phyloP scores from a whole-genome alignment of 441 rosid genomes.

The Daphne laureola region DNA sequence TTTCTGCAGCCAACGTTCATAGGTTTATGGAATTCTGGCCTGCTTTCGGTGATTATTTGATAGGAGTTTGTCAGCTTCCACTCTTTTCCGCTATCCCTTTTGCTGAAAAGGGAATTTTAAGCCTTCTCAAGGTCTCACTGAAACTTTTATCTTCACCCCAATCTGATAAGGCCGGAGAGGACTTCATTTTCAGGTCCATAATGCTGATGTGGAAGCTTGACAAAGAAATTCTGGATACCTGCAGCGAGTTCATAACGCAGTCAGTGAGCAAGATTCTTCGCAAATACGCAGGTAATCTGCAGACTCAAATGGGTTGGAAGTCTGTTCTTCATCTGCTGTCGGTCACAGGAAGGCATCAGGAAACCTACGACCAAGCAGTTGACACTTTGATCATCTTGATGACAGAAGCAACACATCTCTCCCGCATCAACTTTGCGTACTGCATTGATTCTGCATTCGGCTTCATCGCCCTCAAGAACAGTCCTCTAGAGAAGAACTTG shows the following conservation, averaged over 20 bases:
- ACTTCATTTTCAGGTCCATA: constrained; percentile 66
- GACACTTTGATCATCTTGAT: constrained; percentile 55
- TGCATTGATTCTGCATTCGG: constrained; percentile 77
- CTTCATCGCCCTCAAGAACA: constrained; percentile 63
- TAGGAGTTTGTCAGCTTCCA: constrained; percentile 62
- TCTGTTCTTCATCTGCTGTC: constrained; percentile 63
- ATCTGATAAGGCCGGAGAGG: constrained; percentile 46
- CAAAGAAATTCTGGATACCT: constrained; percentile 71
- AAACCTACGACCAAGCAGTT: constrained; percentile 66
- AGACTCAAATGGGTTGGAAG: constrained; percentile 72
- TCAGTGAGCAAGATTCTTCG: constrained; percentile 48
- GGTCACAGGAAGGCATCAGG: constrained; percentile 58
- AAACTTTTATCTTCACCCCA: constrained; percentile 43
- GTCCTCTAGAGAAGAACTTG: constrained; percentile 69
- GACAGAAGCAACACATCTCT: constrained; percentile 40
- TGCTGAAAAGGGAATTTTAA: constrained; percentile 63
- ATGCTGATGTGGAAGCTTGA: constrained; percentile 85
- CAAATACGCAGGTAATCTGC: constrained; percentile 53
- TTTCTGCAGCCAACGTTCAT: constrained; percentile 43
- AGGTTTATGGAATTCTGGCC: constrained; percentile 64
- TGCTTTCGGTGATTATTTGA: constrained; percentile 52
- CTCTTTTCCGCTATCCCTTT: constrained; percentile 74
- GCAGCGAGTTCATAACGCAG: constrained; percentile 47
- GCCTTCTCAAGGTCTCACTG: constrained; percentile 59
- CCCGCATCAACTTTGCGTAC: constrained; percentile 47